Conservation (phyloP, 306 rosid species). For the Myrica gale region DNA sequence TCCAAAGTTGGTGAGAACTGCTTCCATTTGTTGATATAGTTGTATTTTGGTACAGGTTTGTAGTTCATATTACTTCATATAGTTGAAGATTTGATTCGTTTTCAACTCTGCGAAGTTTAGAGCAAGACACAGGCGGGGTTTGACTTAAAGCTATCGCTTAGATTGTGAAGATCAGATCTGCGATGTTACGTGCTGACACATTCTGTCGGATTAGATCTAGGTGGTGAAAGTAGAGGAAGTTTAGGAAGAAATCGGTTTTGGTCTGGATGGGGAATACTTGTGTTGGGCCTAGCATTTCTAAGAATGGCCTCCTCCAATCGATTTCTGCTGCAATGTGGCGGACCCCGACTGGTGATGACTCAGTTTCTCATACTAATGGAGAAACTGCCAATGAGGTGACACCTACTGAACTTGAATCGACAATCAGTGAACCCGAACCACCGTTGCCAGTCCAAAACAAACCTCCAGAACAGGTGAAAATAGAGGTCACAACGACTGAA, state of each 20-base stretch:
- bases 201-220: conserved; percentile 44
- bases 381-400: conserved; percentile 45
- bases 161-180: conserved; percentile 45
- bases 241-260: conserved; percentile 29
- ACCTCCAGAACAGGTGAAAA: conserved; percentile 75
- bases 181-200: conserved; percentile 30
- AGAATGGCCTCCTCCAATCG: conserved; percentile 80
- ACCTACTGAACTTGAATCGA: conserved; percentile 47
- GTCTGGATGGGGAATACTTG: conserved; percentile 83
- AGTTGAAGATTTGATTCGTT: conserved; percentile 29
- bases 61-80: conserved; percentile 12
- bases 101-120: conserved; percentile 2
- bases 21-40: background rate
- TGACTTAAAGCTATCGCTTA: conserved; percentile 49
- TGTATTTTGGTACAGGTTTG: conserved; percentile 7
- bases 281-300: conserved; percentile 87
- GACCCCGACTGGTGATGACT: conserved; percentile 52
- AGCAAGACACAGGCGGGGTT: conserved; percentile 31
- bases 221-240: conserved; percentile 35
- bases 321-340: conserved; percentile 96
- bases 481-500: conserved; percentile 47
- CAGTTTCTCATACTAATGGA: conserved; percentile 53
- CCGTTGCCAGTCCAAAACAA: conserved; percentile 73
- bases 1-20: conserved; percentile 12
- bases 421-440: conserved; percentile 49